Percentiles rank a stretch among this genome's conserved stretches.
These are phyloP conservation scores for Salvia sclarea DNA, from an alignment of 305 asterid genomes.

Conservation along the genomic window DNA sequence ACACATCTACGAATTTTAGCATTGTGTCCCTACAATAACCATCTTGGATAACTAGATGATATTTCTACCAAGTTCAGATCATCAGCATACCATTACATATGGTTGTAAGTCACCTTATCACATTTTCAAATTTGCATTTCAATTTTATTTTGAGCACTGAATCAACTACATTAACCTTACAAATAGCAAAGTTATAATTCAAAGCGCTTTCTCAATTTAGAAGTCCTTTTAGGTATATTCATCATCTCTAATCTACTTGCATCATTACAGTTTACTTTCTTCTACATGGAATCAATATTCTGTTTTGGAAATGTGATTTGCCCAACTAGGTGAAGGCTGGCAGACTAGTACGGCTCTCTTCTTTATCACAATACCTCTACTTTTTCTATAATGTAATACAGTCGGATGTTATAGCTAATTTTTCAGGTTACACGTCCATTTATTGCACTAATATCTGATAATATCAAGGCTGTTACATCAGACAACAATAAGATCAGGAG, in stretches of 20 bases:
- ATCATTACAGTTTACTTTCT: not conserved
- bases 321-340: conserved; percentile 14
- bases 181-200: conserved; percentile 10
- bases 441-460: not conserved
- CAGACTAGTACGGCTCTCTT: not conserved
- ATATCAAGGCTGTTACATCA: conserved; percentile 17
- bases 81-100: not conserved
- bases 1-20: not conserved
- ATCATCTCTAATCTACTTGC: not conserved
- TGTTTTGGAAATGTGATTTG: conserved; percentile 10
- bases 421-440: conserved; percentile 10
- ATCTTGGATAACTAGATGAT: not conserved
- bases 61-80: not conserved
- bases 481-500: conserved; percentile 1
- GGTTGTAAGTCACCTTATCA: conserved; percentile 7
- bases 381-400: conserved; percentile 4
- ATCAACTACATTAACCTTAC: conserved; percentile 9
- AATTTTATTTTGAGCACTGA: not conserved
- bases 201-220: not conserved
- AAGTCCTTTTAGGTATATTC: conserved; percentile 11
- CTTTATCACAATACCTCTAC: not conserved
- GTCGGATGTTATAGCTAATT: not conserved
- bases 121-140: not conserved
- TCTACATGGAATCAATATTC: not conserved
- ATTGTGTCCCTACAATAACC: not conserved